Evolutionary conservation across 2,329 filamentous ascomycete genomes (phyloP), one percentile per base, ranked within the genome.

Genomic region (Aureobasidium sp.): DNA sequence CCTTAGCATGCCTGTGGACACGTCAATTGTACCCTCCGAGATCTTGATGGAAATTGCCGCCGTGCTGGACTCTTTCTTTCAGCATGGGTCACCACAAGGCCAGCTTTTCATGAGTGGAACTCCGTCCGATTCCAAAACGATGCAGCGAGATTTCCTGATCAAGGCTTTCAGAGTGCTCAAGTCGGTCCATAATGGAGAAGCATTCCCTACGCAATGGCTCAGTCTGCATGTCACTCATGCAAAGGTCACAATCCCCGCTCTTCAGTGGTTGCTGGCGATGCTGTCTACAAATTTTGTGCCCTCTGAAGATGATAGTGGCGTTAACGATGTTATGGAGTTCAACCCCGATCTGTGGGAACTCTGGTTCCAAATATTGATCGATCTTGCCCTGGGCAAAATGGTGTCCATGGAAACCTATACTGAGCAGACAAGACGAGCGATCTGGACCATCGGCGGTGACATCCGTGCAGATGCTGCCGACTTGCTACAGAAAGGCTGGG

Each of bases 391-490:
- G 5, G 97, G 91, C 70, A 87, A 92, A 39, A 90, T 88, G 0
- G 82, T 99, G 23, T 92, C 94, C 0, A 82, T 99, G 41, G 94
- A 99, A 72, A 96, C 92, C 0, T 97, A 97, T 71, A 91, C 94
- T 0, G 95, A 99, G 73, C 94, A 99, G 76, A 99, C 97, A 77
- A 82, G 94, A 50, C 82, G 94, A 61, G 93, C 94, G 0, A 93
- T 97, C 1, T 99, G 95, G 94, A 99, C 97, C 77, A 97, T 99
- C 71, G 94, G 93, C 4, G 94, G 94, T 6, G 95, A 99, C 75
- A 91, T 99, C 56, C 84, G 94, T 62, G 92, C 97, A 73, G 84
- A 91, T 66, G 94, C 95, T 17, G 93, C 94, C 4, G 89, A 93
- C 56, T 80, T 99, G 9, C 79, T 99, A 37, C 85, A 88, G 64